Evolutionary conservation across 257 asterid species (phyloP).

Genomic region (Fraxinus quadrangulata): DNA sequence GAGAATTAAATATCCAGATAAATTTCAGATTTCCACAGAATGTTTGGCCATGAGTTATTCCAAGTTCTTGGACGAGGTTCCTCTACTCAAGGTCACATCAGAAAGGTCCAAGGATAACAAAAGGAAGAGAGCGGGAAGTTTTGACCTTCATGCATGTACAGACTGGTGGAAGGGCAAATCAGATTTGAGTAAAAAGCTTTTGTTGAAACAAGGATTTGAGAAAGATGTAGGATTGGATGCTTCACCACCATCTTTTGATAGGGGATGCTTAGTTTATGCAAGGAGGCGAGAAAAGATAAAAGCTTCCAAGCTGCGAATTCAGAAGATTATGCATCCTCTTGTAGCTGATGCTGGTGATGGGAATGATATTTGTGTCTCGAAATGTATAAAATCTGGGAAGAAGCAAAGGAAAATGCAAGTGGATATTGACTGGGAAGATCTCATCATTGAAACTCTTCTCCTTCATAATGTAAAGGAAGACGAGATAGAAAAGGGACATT

Average conservation of each 20-base stretch:
- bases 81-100: conserved; percentile 34
- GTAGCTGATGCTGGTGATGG: conserved; percentile 19
- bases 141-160: conserved; percentile 36
- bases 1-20: conserved; percentile 33
- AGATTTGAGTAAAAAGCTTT: conserved; percentile 72
- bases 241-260: conserved; percentile 73
- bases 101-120: conserved; percentile 27
- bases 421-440: conserved; percentile 77
- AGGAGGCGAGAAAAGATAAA: conserved; percentile 65
- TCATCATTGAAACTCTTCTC: conserved; percentile 79
- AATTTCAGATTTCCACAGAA: conserved; percentile 60
- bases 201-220: conserved; percentile 59
- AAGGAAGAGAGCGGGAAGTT: conserved; percentile 28
- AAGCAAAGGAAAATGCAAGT: conserved; percentile 43
- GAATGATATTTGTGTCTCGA: conserved; percentile 17
- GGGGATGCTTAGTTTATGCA: conserved; percentile 41
- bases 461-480: conserved; percentile 74
- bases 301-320: conserved; percentile 72
- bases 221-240: conserved; percentile 73
- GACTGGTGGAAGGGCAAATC: conserved; percentile 95
- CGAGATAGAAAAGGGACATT: conserved; percentile 85
- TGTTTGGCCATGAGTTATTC: conserved; percentile 59
- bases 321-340: conserved; percentile 55
- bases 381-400: conserved; percentile 36
- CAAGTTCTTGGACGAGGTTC: conserved; percentile 47